Conservation (phyloP, 2,329 filamentous ascomycete species). For the Colletotrichum navitas region DNA sequence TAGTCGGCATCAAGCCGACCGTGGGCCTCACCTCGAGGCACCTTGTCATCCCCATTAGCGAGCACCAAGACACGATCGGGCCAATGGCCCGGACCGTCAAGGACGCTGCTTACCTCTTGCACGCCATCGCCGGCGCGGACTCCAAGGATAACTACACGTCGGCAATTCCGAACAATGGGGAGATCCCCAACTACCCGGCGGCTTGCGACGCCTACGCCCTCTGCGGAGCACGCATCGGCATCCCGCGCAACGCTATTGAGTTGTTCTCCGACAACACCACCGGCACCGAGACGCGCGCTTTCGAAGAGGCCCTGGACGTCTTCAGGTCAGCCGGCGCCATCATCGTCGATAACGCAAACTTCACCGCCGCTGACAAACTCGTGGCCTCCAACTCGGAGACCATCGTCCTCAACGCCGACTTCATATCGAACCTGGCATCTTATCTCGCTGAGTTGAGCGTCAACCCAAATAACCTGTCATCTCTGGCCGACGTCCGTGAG, state of each 20-base stretch:
- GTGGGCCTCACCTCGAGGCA: constrained; percentile 73
- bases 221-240: constrained; percentile 70
- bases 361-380: constrained; percentile 45
- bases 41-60: constrained; percentile 74
- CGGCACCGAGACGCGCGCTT: constrained; percentile 58
- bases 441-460: constrained; percentile 68
- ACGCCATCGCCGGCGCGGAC: constrained; percentile 73
- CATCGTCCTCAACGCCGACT: constrained; percentile 70
- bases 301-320: constrained; percentile 63
- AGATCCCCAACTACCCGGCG: constrained; percentile 68
- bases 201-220: constrained; percentile 68
- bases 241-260: constrained; percentile 71
- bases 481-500: constrained; percentile 62
- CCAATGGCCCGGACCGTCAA: constrained; percentile 72
- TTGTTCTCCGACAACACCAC: constrained; percentile 39
- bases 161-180: constrained; percentile 69
- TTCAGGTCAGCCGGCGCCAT: constrained; percentile 68
- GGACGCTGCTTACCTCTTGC: constrained; percentile 71
- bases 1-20: constrained; percentile 77
- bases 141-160: constrained; percentile 70
- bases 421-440: constrained; percentile 64
- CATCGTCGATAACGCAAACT: constrained; percentile 69
- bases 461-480: constrained; percentile 68
- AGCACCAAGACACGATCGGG: constrained; percentile 74
- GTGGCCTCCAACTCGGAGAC: constrained; percentile 38